Evolutionary conservation across 1,284 basidiomycete genomes (phyloP), one percentile per base, ranked within the genome.

Genomic region (Trichosporon sp.): DNA sequence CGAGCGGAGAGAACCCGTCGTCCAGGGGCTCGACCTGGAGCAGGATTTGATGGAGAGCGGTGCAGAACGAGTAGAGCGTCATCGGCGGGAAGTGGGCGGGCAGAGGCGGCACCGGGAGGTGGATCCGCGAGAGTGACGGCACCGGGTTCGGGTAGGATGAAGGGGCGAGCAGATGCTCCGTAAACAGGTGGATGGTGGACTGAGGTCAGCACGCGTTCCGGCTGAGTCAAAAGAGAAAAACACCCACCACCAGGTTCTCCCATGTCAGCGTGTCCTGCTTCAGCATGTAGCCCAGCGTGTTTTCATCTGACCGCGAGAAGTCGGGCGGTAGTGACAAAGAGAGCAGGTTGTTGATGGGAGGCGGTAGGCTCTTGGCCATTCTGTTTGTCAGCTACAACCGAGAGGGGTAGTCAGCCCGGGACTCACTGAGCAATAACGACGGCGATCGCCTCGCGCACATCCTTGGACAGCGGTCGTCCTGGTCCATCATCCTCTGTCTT

Each of bases 141-240:
- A 83, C 75, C 8, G 81, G 81, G 66, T 80, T 80, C n/a, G 81
- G 81, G 66, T 83, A 83, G 10, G 75, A 75, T 65, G 77, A 77
- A 0, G 81, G 80, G 7, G 76, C 74, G 2, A 83, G 74, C 2
- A 83, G 77, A 70, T 82, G 78, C 61, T 80, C 77, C 8, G 77
- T 74, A 40, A 83, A 80, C 19, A 78, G 40, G 66, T 83, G 81
- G 1, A 83, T 70, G 4, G 76, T 70, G 14, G 79, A 75, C 81
- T 83, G 74, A 31, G 35, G 65, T 76, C 65, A 76, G 72, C 38
- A 14, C 21, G 19, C 2, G 14, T n/a, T 40, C 38, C 21, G 19
- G 11, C n/a, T 16, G 32, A 14, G 59, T 32, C 1, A 65, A 31
- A 66, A 31, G 35, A 26, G 26, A 6, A 21, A 65, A 65, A 2